Evolutionary conservation across 2,329 filamentous ascomycete species (phyloP).

Genomic region (Hypoxylon sp.): DNA sequence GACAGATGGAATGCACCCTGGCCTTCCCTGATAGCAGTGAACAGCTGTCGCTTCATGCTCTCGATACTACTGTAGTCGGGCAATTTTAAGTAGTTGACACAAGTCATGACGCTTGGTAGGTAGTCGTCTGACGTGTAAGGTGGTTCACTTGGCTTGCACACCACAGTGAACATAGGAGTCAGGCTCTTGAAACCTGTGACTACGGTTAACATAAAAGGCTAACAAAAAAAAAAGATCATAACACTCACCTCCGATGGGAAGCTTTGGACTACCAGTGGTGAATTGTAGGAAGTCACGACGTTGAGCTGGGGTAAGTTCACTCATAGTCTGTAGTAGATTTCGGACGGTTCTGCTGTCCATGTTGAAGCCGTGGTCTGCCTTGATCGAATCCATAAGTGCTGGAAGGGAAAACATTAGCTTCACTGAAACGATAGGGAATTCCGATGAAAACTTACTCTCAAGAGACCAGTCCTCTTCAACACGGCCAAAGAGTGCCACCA

Average conservation of each 20-base stretch:
- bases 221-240: conserved; percentile 29
- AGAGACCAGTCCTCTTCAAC: conserved; percentile 97
- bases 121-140: conserved; percentile 97
- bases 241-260: conserved; percentile 92
- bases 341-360: conserved; percentile 97
- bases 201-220: conserved; percentile 53
- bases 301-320: conserved; percentile 79
- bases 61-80: conserved; percentile 90
- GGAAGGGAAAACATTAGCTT: conserved; percentile 41
- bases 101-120: conserved; percentile 99
- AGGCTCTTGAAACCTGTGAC: conserved; percentile 90
- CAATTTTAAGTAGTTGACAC: conserved; percentile 98
- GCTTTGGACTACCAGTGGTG: conserved; percentile 96
- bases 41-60: conserved; percentile 82
- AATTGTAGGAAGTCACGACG: conserved; percentile 97
- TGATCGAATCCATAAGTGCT: conserved; percentile 98
- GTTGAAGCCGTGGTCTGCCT: conserved; percentile 98
- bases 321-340: conserved; percentile 95
- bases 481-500: conserved; percentile 93
- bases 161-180: conserved; percentile 98
- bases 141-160: conserved; percentile 97
- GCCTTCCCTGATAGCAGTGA: conserved; percentile 91
- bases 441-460: conserved; percentile 78
- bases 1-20: conserved; percentile 98
- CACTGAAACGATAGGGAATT: conserved; percentile 40